Evolutionary conservation across 2,329 filamentous ascomycete species (phyloP), one percentile per base, ranked within the genome.

Genomic region (Stagonosporopsis rhizophila): DNA sequence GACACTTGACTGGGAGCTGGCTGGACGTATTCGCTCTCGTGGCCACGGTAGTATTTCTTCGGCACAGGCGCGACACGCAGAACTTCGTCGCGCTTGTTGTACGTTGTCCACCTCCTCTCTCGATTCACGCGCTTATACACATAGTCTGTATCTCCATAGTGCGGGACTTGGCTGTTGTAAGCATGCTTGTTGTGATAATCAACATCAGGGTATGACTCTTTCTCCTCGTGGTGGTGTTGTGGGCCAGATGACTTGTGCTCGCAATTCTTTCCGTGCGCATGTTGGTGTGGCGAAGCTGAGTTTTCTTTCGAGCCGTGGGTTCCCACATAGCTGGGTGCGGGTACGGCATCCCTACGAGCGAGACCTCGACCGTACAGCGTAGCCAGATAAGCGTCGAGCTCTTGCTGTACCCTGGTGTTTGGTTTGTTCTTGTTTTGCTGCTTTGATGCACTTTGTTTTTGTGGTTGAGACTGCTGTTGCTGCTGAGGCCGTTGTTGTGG

Each of bases 381-480:
- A 0, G 46, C 47, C 7, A 67, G 42, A 30, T 66, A 69, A n/a
- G 52, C 55, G 15, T 62, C 57, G 19, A 67, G 60, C 37, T 65
- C 59, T 40, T 61, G 25, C 22, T 65, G 52, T 19, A 65, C 57
- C 11, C 57, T 44, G 5, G 49, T 28, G 6, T 62, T 47, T 1
- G 49, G 50, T 30, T 61, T 22, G 9, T 41, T 52, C n/a, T 39
- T 49, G 14, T 22, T 27, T 3, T 27, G 22, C 25, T 20, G 38
- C 39, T 41, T 47, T 32, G 14, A 25, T 28, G 23, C 27, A 30
- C 30, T 14, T 22, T 46, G 34, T 22, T 34, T 32, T 12, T 12
- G 19, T 37, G 30, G 4, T 32, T 32, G 30, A 17, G 40, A 20
- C 14, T 41, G 25, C n/a, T 44, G 39, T 3, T 22, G 22, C 22